Conservation (phyloP, 208 protist genomes). For the Trypanosomatidae sp. region DNA sequence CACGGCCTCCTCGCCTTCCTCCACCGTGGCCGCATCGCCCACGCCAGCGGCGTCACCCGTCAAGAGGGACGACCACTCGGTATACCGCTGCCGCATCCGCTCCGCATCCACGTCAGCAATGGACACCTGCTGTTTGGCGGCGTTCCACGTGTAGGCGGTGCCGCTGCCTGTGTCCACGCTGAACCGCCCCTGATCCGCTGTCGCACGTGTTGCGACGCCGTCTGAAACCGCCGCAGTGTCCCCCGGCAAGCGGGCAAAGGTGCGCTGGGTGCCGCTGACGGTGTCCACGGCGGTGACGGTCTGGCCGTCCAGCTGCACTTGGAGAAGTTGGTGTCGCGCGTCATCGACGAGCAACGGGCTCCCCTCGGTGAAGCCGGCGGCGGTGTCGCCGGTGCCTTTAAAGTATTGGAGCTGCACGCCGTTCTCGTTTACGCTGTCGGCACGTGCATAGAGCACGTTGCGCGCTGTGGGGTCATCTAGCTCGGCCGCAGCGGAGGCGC, state of each 20-base stretch:
- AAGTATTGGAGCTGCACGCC: slow-evolving; percentile 28
- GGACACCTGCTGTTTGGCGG: slow-evolving; percentile 27
- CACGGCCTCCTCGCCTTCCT: slow-evolving; percentile 27
- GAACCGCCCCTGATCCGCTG: not conserved
- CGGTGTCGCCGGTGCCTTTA: not conserved
- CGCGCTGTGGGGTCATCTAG: slow-evolving; percentile 4
- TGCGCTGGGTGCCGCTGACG: slow-evolving; percentile 9
- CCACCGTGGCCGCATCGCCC: slow-evolving; percentile 29
- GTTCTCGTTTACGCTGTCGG: slow-evolving; percentile 6
- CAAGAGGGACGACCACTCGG: slow-evolving; percentile 51
- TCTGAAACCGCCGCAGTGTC: not conserved
- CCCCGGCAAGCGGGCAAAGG: slow-evolving; percentile 4
- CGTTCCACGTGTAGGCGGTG: slow-evolving; percentile 33
- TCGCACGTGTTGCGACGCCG: not conserved
- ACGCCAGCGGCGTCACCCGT: slow-evolving; percentile 40
- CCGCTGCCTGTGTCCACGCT: slow-evolving; percentile 21
- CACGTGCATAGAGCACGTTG: slow-evolving; percentile 27
- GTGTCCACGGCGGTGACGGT: slow-evolving; percentile 24
- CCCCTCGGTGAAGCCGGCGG: not conserved
- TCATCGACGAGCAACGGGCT: slow-evolving; percentile 20
- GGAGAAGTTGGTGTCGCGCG: slow-evolving; percentile 35
- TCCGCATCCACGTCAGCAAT: slow-evolving; percentile 53
- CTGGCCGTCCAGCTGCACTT: slow-evolving; percentile 6
- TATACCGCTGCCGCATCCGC: slow-evolving; percentile 66
- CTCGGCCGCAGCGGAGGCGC: not conserved